Conservation (phyloP, 2,329 filamentous ascomycete species). For the Colletotrichum sp. region DNA sequence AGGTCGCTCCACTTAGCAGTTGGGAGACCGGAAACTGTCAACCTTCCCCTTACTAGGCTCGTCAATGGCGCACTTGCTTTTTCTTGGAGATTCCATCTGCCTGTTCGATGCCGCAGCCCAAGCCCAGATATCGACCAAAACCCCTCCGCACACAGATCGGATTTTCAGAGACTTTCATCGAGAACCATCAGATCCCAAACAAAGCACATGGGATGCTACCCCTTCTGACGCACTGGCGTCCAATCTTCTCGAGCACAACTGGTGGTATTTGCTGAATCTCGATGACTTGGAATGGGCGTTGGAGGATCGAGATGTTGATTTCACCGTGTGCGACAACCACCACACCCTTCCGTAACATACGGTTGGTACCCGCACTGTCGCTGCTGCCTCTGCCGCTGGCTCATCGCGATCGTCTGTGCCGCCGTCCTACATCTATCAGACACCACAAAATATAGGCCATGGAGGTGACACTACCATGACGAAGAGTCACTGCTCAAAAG, state of each 20-base stretch:
- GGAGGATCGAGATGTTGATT: conserved; percentile 20
- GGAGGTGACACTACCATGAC: background rate
- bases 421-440: background rate
- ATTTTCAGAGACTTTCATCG: conserved; percentile 7
- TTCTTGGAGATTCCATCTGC: background rate
- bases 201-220: background rate
- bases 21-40: background rate
- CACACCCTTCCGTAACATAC: conserved; percentile 13
- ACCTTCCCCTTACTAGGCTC: background rate
- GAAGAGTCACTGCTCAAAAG: background rate
- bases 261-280: conserved; percentile 21
- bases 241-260: background rate
- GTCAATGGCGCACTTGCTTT: background rate
- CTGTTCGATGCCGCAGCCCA: conserved; percentile 17
- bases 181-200: conserved; percentile 15
- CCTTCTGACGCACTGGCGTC: conserved; percentile 16
- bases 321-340: background rate
- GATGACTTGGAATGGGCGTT: conserved; percentile 21
- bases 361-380: background rate
- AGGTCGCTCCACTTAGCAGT: background rate
- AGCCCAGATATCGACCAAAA: conserved; percentile 3
- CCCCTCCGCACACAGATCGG: conserved; percentile 5
- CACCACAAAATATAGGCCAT: background rate
- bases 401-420: conserved; percentile 2
- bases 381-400: background rate